phyloP scores from a whole-genome alignment of 139 green algal species.

The Chlamydomonas incerta region DNA sequence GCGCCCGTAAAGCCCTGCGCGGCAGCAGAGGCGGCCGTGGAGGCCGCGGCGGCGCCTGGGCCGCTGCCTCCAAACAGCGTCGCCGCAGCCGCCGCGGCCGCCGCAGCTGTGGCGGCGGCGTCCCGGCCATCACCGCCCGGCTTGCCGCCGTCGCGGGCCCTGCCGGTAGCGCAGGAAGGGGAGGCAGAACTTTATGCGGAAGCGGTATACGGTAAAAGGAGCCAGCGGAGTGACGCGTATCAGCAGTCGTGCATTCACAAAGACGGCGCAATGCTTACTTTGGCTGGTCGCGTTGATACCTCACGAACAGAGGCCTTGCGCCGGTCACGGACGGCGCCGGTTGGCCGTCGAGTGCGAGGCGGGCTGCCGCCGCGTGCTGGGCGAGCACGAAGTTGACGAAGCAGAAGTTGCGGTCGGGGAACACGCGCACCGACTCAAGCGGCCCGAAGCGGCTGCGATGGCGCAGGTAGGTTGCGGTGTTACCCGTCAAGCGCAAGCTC shows the following conservation, averaged over 20 bases:
- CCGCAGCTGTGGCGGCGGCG: too few species aligned
- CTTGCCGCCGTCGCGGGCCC: too few species aligned
- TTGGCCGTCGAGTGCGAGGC: slow-evolving; percentile 48
- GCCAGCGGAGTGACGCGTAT: too few species aligned
- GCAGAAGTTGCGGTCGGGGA: slow-evolving; percentile 80
- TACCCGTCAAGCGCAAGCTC: background rate
- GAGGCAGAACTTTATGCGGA: too few species aligned
- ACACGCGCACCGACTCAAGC: slow-evolving; percentile 77
- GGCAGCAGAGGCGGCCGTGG: too few species aligned
- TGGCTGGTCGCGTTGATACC: background rate
- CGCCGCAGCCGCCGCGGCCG: too few species aligned
- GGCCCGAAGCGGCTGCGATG: slow-evolving; percentile 60
- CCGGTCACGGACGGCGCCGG: slow-evolving; percentile 66
- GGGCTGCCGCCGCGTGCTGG: slow-evolving; percentile 57
- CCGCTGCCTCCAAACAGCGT: too few species aligned
- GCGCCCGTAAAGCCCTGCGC: too few species aligned
- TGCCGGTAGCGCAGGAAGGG: too few species aligned
- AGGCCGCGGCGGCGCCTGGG: too few species aligned
- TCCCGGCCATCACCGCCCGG: too few species aligned
- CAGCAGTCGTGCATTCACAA: too few species aligned
- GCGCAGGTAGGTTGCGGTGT: background rate
- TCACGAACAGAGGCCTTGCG: slow-evolving; percentile 61
- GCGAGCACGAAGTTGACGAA: slow-evolving; percentile 72
- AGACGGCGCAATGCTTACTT: background rate
- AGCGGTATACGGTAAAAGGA: background rate